Base-by-base conservation (phyloP, 208 protist species). In the Leptomonas pyrrhocoris region DNA sequence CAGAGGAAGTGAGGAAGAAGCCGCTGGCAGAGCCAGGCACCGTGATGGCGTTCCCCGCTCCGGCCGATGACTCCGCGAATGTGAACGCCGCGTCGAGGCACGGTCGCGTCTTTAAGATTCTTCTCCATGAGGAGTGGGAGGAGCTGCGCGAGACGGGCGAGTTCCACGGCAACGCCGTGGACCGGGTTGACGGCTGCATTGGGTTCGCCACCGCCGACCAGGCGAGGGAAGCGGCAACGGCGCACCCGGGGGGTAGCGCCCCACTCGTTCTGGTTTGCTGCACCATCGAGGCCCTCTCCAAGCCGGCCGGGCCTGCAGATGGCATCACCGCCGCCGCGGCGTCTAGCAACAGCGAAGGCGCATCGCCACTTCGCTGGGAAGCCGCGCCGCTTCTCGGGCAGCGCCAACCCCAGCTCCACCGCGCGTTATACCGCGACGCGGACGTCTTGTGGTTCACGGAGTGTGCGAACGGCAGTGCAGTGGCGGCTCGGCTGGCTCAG, bases 291-390 rank as follows among this genome's bases (percentile, higher is more conserved):
- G 63, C 42, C 21, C 72, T 71, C 19, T 51, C 63, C 19, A 55
- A 45, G 46, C 72, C 38, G 27, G 49, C 16, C n/a, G 69, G 2
- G 15, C 30, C 58, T 3, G 27, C 25, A 8, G 46, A 23, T 21
- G 11, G 18, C 54, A 58, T 3, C 40, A 46, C 55, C 5, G 36
- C 12, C 11, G 16, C 34, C 3, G 9, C 7, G 7, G 34, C 7
- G 34, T 38, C 34, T 38, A 9, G 34, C 9, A 3, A 28, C 8
- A 31, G 31, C 21, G 53, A n/a, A 40, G 31, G 40, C 13, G 61
- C 38, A 2, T 11, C 72, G 28, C 38, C 62, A 40, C 72, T 70
- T 28, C 72, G 53, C n/a, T 66, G 63, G 72, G 64, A 59, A n/a
- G 9, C 56, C 4, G 49, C 15, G n/a, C 30, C 31, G 23, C 62